A percentile compares a stretch with the other conserved stretches of the same genome.
Conservation (phyloP, 2,329 filamentous ascomycete species). For the Alternaria ethzedia region DNA sequence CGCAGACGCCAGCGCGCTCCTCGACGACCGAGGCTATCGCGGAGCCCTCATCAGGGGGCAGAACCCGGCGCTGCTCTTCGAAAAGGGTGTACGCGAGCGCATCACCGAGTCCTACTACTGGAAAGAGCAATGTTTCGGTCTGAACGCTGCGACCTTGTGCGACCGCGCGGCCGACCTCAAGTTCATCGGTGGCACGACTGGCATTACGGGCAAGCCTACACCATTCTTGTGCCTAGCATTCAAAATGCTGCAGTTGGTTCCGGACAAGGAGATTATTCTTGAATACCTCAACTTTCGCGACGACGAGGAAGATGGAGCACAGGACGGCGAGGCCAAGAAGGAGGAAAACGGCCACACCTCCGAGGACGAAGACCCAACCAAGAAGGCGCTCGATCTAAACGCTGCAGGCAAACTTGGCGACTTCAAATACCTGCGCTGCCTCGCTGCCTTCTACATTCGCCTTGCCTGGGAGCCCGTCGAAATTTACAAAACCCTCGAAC, state of each 20-base stretch:
- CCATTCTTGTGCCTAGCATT: slow-evolving; percentile 94
- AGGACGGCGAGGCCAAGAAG: slow-evolving; percentile 46
- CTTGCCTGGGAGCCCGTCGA: slow-evolving; percentile 83
- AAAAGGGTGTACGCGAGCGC: slow-evolving; percentile 93
- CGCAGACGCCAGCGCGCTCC: slow-evolving; percentile 77
- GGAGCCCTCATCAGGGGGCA: slow-evolving; percentile 82
- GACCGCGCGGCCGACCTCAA: slow-evolving; percentile 86
- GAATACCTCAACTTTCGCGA: slow-evolving; percentile 74
- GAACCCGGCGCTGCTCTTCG: slow-evolving; percentile 94
- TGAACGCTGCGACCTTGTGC: slow-evolving; percentile 82
- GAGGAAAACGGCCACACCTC: slow-evolving; percentile 7
- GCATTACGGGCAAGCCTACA: slow-evolving; percentile 81
- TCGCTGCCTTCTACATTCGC: slow-evolving; percentile 92
- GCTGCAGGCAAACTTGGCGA: slow-evolving; percentile 45
- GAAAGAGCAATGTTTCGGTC: slow-evolving; percentile 97
- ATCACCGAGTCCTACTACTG: slow-evolving; percentile 97
- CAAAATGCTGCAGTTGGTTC: slow-evolving; percentile 89
- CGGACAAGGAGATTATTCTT: slow-evolving; percentile 75
- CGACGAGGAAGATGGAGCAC: slow-evolving; percentile 29
- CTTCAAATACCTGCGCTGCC: slow-evolving; percentile 80
- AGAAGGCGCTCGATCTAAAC: slow-evolving; percentile 34
- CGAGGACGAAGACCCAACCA: slow-evolving; percentile 6
- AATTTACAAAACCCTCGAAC: slow-evolving; percentile 81
- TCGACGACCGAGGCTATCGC: slow-evolving; percentile 87
- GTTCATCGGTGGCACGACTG: slow-evolving; percentile 88